These are phyloP conservation scores for Lactarius tabidus DNA, from an alignment of 768 basidiomycete genomes.

Conservation along the genomic window DNA sequence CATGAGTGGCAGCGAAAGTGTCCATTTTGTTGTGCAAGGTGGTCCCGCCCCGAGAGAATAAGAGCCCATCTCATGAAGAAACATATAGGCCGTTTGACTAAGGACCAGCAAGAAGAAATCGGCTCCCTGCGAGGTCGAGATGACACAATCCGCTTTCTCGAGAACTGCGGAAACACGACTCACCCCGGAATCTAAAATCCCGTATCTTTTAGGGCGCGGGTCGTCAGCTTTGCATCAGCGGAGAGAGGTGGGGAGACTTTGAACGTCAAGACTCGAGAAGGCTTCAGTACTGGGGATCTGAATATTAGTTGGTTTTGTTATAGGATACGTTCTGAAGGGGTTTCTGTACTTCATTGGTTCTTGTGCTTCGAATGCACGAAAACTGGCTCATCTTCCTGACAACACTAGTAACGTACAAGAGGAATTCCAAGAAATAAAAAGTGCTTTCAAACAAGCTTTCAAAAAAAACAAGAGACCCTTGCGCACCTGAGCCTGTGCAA, in stretches of 20 bases:
- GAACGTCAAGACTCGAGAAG: background rate
- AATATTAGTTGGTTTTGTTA: background rate
- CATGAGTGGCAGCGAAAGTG: background rate
- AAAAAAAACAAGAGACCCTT: no score
- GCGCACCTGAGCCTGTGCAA: no score
- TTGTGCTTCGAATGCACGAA: background rate
- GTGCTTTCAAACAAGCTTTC: no score
- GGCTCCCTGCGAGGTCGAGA: background rate
- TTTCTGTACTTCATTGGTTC: background rate
- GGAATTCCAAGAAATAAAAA: no score
- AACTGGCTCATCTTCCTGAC: background rate
- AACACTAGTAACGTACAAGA: background rate
- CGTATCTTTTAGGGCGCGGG: background rate
- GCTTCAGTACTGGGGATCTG: no score
- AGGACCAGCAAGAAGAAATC: background rate
- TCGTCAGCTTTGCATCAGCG: background rate
- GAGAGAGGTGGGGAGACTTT: background rate
- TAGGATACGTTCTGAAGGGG: background rate
- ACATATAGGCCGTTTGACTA: background rate
- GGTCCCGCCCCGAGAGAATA: conserved; percentile 11
- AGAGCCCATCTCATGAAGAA: background rate
- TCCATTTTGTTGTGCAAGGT: background rate
- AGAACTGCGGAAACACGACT: background rate
- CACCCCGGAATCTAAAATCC: no score
- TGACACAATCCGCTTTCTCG: background rate